Base-by-base conservation (phyloP, 164 flowering plant species). In the Tetrastigma voinierianum region DNA sequence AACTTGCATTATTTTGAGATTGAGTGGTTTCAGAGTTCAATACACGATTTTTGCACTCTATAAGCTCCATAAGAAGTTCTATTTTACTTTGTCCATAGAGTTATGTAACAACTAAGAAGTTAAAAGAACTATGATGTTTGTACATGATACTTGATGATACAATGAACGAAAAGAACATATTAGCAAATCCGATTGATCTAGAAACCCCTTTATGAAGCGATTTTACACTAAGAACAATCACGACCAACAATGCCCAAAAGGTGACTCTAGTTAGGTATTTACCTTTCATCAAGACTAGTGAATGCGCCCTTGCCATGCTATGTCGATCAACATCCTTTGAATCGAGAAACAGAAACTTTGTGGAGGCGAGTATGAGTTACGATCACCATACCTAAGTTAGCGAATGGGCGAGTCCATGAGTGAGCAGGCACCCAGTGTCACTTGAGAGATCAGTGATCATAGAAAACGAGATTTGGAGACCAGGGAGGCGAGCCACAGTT, bases 351-450 rank as follows among this genome's bases (percentile, higher is more conserved):
- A n/a, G 75, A 71, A 59, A 94, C 90, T 70, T 80, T 66, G 63
- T 45, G 97, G 97, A 67, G 72, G 75, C 52, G 67, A 67, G 49
- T 74, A 86, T 48, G 91, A 85, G 58, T 66, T 57, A 64, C 64
- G 74, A 76, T 91, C 91, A 46, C 93, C 97, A 76, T 85, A 95
- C 66, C 98, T 97, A 47, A 94, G 95, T 81, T 94, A 97, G 63
- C 98, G 80, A 91, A 91, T n/a, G 96, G 83, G 40, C 98, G 78
- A 91, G 96, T 20, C 98, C 98, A 77, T 97, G 91, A 67, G 97
- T 90, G 75, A 84, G 87, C 65, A 91, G 69, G 60, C 70, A 20
- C 49, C 98, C 95, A 32, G 24, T 51, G 71, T 85, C 96, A 32
- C 74, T 14, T 48, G 40, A 51, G 12, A 43, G 17, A n/a, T n/a